Percentiles rank a stretch among this genome's conserved stretches.
These are phyloP conservation scores for Ustilago nuda DNA, from an alignment of 1,284 basidiomycete genomes.

Conservation along the genomic window DNA sequence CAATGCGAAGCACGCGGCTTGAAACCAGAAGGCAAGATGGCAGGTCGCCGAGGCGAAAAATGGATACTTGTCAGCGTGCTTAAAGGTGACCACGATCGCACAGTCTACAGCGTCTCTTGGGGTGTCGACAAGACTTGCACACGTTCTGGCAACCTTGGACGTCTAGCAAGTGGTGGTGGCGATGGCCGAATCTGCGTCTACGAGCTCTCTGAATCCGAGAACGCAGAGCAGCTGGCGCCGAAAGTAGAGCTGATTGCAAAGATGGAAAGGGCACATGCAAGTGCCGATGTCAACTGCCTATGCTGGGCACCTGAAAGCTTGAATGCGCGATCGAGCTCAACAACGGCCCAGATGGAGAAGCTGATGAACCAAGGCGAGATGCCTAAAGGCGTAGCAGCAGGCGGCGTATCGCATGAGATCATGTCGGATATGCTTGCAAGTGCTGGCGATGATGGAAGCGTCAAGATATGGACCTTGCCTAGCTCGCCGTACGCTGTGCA, in stretches of 20 bases:
- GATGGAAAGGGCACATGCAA: constrained; percentile 76
- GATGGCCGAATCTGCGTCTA: constrained; percentile 82
- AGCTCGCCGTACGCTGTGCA: constrained; percentile 29
- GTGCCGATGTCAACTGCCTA: constrained; percentile 81
- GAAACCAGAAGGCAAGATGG: constrained; percentile 58
- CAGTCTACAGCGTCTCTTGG: constrained; percentile 86
- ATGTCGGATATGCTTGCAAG: constrained; percentile 77
- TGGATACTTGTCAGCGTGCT: constrained; percentile 69
- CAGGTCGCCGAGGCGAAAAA: constrained; percentile 66
- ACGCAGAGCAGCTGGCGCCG: constrained; percentile 26
- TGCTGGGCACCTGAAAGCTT: constrained; percentile 75
- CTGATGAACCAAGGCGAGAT: constrained; percentile 47
- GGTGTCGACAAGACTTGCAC: constrained; percentile 55
- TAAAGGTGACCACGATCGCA: constrained; percentile 75
- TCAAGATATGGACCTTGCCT: constrained; percentile 76
- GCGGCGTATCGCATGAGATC: constrained; percentile 14
- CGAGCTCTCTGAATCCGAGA: constrained; percentile 72
- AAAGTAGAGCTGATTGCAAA: constrained; percentile 49
- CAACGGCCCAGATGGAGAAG: constrained; percentile 45
- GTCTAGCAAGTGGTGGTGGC: constrained; percentile 79
- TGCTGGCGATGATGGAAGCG: constrained; percentile 81
- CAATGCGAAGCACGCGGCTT: constrained; percentile 62
- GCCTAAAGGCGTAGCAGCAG: constrained; percentile 45
- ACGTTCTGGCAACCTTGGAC: constrained; percentile 73
- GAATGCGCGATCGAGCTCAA: constrained; percentile 27